Base-by-base conservation (phyloP, 495 filamentous ascomycete genomes). In the Bacidia rubella region DNA sequence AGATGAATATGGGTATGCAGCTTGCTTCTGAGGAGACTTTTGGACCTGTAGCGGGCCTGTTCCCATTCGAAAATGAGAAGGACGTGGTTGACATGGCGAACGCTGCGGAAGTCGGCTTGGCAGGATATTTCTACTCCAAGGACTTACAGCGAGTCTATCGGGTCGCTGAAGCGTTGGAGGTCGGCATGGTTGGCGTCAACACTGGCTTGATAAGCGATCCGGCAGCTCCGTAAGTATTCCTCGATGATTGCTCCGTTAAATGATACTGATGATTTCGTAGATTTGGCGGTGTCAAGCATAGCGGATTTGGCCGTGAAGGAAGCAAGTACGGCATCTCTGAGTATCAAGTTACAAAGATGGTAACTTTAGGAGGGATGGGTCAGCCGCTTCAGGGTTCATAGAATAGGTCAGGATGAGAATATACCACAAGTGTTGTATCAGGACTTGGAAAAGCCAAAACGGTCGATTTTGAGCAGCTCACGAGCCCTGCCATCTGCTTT, bases 261-360 rank as follows among this genome's bases (percentile, higher is more conserved):
- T n/a, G n/a, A 25, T 60, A 39, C 66, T 68, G 57, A 72, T 61
- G 15, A 23, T 2, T 25, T 44, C 17, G 17, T 61, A 66, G 78
- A 26, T 98, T 96, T 63, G 92, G 90, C 19, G 92, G 90, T 53
- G 86, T 98, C 17, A 98, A 98, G 68, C 74, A 86, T 67, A 88
- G 83, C 62, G 90, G 90, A 2, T 96, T 96, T 58, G 90, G 92
- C 19, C 68, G 90, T 29, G 90, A 98, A 68, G 92, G 92, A 29
- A 90, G 84, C 65, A 83, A 83, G 66, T 87, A 94, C 63, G 92
- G 92, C 15, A 83, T 93, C 59, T 85, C 85, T 10, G 92, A 96
- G 68, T 98, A 93, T 66, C 75, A 83, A 62, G 68, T 78, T 48
- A 86, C 83, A 41, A 98, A 98, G 75, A 92, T 79, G 70, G 79